Base-by-base conservation (phyloP, 441 rosid genomes). In the Breynia disticha region DNA sequence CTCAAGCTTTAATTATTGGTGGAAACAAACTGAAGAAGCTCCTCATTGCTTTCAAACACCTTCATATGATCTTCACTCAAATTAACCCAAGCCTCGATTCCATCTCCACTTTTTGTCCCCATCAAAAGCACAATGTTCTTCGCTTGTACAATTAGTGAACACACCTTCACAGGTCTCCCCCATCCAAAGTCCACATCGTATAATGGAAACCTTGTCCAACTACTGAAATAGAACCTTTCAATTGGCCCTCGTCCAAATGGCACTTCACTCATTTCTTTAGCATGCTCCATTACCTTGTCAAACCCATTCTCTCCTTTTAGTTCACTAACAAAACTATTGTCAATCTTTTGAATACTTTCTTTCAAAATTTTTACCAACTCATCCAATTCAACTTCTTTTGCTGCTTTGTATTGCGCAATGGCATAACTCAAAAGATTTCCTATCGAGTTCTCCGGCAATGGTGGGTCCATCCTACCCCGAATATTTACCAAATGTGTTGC, bases 401-500 rank as follows among this genome's bases (percentile, higher is more conserved):
- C 54, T 0, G 42, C 57, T 1, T 32, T 1, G 50, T 20, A 60
- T 41, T 48, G 54, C 17, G 66, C 60, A 55, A 41, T 35, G 38
- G 50, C 55, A 50, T 49, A 45, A 7, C 52, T 18, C 53, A 57
- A 57, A 4, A 60, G 50, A 45, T 60, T 61, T 2, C 71, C 73
- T 22, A 67, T 0, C 0, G 64, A 52, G 43, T 55, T 42, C 4
- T 32, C 62, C 2, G 65, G 58, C 19, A 69, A 42, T n/a, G 69
- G 63, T 11, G 66, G 69, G 16, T 10, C 39, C n/a, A 56, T 16
- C 38, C 69, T 20, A 11, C 47, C 43, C 0, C 69, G 57, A 4
- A 69, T 24, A 52, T 69, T 69, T 46, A 60, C 58, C 16, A 53
- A 48, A n/a, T 69, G 68, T 45, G 63, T 64, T 15, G 38, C 32